phyloP scores from a whole-genome alignment of 2,329 filamentous ascomycete genomes.

The Botrytis squamosa region DNA sequence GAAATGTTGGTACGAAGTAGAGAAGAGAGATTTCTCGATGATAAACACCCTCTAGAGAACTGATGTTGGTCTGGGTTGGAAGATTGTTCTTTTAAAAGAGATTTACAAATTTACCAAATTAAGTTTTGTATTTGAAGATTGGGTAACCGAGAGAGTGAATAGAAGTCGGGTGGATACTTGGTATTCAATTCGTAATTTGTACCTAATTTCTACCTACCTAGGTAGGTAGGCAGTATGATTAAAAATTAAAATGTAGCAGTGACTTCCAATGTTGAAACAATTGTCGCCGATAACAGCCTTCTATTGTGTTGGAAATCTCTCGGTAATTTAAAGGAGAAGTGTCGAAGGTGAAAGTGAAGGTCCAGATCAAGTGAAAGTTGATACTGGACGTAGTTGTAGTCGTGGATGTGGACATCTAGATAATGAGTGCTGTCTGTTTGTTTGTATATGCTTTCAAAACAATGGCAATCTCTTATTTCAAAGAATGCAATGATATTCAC shows the following conservation, averaged over 20 bases:
- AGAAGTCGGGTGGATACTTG: background rate
- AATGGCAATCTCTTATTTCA: background rate
- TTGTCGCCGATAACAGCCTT: background rate
- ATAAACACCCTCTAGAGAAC: background rate
- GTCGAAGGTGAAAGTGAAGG: background rate
- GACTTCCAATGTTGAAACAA: background rate
- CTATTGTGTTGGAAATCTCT: background rate
- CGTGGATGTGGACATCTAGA: background rate
- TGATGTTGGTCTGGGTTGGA: background rate
- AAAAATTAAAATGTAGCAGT: background rate
- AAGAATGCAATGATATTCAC: background rate
- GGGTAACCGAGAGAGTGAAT: slow-evolving; percentile 3
- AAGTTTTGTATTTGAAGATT: background rate
- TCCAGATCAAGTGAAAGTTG: background rate
- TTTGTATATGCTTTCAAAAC: background rate
- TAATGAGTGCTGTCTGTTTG: background rate
- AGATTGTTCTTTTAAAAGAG: background rate
- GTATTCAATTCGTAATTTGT: background rate
- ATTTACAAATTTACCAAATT: background rate
- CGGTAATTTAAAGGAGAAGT: background rate
- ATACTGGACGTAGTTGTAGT: background rate
- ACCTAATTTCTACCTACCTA: background rate
- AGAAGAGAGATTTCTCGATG: background rate
- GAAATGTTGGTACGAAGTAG: background rate
- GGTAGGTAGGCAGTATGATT: background rate